Conservation (phyloP, 305 asterid genomes). For the Fraxinus sp. region DNA sequence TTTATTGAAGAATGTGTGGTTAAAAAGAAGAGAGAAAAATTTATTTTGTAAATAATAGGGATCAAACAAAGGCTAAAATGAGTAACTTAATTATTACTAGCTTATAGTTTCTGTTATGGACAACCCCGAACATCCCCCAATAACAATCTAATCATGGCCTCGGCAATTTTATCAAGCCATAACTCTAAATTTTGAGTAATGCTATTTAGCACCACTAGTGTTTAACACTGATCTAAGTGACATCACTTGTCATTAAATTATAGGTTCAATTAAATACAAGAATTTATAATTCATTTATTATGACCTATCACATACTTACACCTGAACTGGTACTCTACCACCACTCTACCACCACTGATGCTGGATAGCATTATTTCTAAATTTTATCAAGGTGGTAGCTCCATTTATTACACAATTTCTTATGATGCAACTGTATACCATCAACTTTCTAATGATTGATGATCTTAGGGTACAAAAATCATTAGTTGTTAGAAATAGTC, state of each 20-base stretch:
- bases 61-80: background rate
- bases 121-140: background rate
- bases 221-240: background rate
- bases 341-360: no score
- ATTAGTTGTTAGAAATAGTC: background rate
- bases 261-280: background rate
- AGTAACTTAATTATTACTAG: background rate
- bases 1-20: background rate
- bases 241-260: background rate
- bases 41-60: background rate
- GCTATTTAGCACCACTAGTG: background rate
- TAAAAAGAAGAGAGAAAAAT: background rate
- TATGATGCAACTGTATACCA: background rate
- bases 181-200: background rate
- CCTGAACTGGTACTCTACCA: no score
- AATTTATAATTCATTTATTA: no score
- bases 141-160: background rate
- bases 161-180: background rate
- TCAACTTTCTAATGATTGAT: background rate
- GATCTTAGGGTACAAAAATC: background rate
- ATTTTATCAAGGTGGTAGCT: background rate
- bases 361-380: background rate
- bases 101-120: background rate
- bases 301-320: no score
- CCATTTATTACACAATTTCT: background rate